Conservation (phyloP, 2,329 filamentous ascomycete genomes). For the Pezicula carpinea region DNA sequence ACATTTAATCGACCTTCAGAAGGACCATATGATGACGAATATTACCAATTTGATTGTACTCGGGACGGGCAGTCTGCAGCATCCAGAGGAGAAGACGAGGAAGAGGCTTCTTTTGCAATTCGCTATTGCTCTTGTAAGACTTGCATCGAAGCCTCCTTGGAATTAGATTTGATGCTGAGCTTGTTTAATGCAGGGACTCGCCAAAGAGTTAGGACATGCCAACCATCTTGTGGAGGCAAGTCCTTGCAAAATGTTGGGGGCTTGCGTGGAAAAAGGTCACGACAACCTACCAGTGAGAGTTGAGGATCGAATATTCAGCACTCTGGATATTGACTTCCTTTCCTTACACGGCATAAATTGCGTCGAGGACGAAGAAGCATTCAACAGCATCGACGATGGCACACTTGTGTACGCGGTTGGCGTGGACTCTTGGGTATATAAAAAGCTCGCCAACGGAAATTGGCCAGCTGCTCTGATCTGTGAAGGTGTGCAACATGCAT, state of each 20-base stretch:
- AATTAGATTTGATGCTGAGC: neutral
- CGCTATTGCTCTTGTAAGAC: neutral
- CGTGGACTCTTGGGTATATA: slow-evolving; percentile 8
- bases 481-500: slow-evolving; percentile 1
- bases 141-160: neutral
- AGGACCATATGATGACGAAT: neutral
- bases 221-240: neutral
- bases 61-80: neutral
- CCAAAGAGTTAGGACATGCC: neutral
- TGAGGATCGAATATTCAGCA: neutral
- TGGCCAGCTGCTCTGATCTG: slow-evolving; percentile 8
- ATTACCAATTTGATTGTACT: neutral
- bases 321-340: slow-evolving; percentile 8
- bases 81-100: neutral
- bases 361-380: slow-evolving; percentile 7
- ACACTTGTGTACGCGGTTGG: slow-evolving; percentile 12
- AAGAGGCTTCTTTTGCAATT: neutral
- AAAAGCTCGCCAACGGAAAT: slow-evolving; percentile 2
- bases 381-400: slow-evolving; percentile 2
- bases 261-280: neutral
- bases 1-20: neutral
- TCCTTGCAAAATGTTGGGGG: neutral
- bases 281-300: neutral
- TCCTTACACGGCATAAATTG: slow-evolving; percentile 5
- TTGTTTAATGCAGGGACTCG: neutral